These are phyloP conservation scores for Canavalia gladiata DNA, from an alignment of 306 rosid species.

Conservation along the genomic window DNA sequence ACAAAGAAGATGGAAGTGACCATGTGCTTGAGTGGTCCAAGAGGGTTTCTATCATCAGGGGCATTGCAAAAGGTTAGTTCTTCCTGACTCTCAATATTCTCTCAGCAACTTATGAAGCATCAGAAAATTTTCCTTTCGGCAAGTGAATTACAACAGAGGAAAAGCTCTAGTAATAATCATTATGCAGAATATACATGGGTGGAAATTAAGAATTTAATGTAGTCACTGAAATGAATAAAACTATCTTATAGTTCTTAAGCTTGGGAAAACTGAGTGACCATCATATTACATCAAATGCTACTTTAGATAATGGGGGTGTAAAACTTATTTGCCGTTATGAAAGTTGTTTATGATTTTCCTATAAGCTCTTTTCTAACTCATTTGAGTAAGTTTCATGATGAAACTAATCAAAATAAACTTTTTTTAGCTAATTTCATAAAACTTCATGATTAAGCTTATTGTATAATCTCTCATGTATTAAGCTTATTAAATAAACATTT, in stretches of 20 bases:
- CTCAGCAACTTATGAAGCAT: not conserved
- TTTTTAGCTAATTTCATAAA: no score
- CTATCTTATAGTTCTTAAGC: no score
- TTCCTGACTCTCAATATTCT: conserved; percentile 15
- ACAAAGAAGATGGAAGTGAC: conserved; percentile 66
- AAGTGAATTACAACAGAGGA: not conserved
- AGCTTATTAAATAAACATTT: no score
- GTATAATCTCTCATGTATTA: no score
- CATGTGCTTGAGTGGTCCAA: conserved; percentile 79
- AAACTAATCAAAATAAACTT: no score
- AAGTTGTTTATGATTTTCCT: no score
- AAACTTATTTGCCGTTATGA: no score
- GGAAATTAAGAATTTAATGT: not conserved
- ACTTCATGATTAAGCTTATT: no score
- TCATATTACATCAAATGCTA: conserved; percentile 7
- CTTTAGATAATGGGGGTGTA: not conserved
- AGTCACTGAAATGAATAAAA: no score
- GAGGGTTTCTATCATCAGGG: conserved; percentile 73
- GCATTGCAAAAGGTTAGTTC: conserved; percentile 82
- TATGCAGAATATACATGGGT: not conserved
- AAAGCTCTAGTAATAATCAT: not conserved
- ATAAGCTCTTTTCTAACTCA: no score
- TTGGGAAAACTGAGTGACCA: no score
- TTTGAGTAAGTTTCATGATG: no score
- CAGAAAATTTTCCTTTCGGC: not conserved